phyloP scores from a whole-genome alignment of 1,284 basidiomycete species.

The Trichosporon sp. region DNA sequence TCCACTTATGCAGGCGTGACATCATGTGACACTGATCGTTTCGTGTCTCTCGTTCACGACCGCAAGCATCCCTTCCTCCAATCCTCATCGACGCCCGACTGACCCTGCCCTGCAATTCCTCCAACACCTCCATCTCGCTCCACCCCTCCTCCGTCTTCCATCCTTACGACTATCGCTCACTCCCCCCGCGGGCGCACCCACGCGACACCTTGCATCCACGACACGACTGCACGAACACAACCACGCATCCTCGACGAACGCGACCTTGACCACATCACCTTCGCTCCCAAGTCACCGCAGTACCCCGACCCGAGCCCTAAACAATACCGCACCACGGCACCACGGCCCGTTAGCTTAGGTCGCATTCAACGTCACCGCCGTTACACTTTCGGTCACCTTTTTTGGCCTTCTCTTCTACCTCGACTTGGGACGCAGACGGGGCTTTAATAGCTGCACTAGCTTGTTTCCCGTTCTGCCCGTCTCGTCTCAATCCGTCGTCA shows the following conservation, averaged over 20 bases:
- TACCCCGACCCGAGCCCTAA: not conserved
- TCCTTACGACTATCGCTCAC: not conserved
- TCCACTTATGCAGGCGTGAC: not conserved
- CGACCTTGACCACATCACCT: not conserved
- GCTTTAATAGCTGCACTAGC: not conserved
- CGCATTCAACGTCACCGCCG: not conserved
- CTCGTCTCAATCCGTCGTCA: not conserved
- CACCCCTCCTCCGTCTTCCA: not conserved
- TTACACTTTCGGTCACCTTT: conserved; percentile 3
- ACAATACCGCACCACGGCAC: conserved; percentile 1
- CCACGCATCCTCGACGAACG: not conserved
- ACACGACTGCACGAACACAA: not conserved
- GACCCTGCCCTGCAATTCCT: not conserved
- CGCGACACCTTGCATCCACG: not conserved
- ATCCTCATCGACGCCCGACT: not conserved
- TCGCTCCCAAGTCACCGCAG: not conserved
- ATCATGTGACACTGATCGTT: conserved; percentile 1
- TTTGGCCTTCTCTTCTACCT: not conserved
- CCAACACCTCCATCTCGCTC: not conserved
- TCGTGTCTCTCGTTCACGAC: conserved; percentile 3
- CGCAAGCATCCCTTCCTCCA: not conserved
- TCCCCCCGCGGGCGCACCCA: not conserved
- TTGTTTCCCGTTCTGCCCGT: not conserved
- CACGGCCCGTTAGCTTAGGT: not conserved
- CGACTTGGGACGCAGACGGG: not conserved